Conservation (phyloP, 257 asterid genomes). For the Penstemon eatonii region DNA sequence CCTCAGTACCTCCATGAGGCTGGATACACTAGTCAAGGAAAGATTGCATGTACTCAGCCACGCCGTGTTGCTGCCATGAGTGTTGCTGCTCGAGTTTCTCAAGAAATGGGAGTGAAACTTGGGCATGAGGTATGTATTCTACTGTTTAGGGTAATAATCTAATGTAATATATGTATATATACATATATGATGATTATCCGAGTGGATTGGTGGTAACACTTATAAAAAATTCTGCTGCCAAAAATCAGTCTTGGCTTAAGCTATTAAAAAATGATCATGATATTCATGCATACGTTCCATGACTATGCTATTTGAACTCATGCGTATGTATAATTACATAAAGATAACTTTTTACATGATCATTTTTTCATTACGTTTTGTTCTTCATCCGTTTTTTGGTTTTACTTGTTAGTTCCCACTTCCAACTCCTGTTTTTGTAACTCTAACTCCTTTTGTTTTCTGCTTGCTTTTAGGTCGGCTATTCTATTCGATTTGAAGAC, state of each 20-base stretch:
- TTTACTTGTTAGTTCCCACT: conserved; percentile 13
- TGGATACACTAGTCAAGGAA: conserved; percentile 23
- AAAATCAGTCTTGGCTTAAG: conserved; percentile 8
- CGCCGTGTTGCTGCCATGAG: conserved; percentile 99
- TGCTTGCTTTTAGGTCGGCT: conserved; percentile 68
- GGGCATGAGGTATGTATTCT: conserved; percentile 95
- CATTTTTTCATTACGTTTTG: neutral
- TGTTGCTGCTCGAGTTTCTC: conserved; percentile 92
- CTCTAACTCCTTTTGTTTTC: conserved; percentile 2
- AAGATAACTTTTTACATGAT: neutral
- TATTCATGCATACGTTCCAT: conserved; percentile 6
- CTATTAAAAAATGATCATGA: neutral
- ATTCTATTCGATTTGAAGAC: conserved; percentile 89
- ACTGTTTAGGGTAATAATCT: conserved; percentile 35
- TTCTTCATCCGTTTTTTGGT: neutral
- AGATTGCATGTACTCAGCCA: conserved; percentile 96
- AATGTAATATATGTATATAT: too few relatives aligned
- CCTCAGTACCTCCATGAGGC: conserved; percentile 10
- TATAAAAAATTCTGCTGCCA: neutral
- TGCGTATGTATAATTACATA: conserved; percentile 5
- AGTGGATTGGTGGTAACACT: conserved; percentile 22
- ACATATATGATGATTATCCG: conserved; percentile 28
- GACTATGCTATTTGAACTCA: neutral
- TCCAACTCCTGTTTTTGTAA: conserved; percentile 13
- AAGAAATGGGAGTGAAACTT: conserved; percentile 95